Evolutionary conservation across 2,329 filamentous ascomycete genomes (phyloP), one percentile per base, ranked within the genome.

Genomic region (Apiospora saccharicola): DNA sequence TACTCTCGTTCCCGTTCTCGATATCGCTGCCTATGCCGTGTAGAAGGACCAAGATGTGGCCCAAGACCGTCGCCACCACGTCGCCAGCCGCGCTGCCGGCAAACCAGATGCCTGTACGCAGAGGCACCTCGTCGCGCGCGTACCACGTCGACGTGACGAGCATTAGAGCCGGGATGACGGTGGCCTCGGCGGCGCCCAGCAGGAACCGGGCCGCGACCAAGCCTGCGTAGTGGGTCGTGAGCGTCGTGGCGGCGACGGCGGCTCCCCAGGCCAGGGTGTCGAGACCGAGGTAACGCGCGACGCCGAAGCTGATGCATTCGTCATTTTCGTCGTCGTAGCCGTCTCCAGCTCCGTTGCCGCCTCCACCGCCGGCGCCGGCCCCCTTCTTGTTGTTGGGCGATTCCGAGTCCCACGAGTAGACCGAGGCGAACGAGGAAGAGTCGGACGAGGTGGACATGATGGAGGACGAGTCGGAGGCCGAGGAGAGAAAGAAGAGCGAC

Each of bases 81-180:
- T 85, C 86, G 8, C 86, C 86, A 13, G 86, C 81, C 0, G 85
- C 83, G 74, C 87, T 87, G 7, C 86, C 86, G 0, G 85, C 81
- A 72, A 89, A 90, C 88, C 88, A 90, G 34, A 89, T 83, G 4
- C 87, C 88, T 0, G 87, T 87, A 2, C 88, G 82, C 4, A 81
- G 80, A 0, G 88, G 88, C 74, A 89, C 87, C 77, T 89, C 88
- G 71, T 88, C 86, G 46, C 88, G 86, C 0, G 86, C 88, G 75
- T 89, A 90, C 86, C 86, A 89, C 5, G 86, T 88, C 0, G 84
- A 85, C 0, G 87, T 89, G 71, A 90, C 82, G 75, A 88, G 86
- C 82, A 90, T 87, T 74, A 90, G 87, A 0, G 84, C 85, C 0
- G 89, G 89, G 0, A 85, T 86, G 68, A 89, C 44, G 6, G 85